Percentiles rank a stretch among this genome's conserved stretches.
Evolutionary conservation across 768 basidiomycete genomes (phyloP).

Genomic region (Suillus bovinus): DNA sequence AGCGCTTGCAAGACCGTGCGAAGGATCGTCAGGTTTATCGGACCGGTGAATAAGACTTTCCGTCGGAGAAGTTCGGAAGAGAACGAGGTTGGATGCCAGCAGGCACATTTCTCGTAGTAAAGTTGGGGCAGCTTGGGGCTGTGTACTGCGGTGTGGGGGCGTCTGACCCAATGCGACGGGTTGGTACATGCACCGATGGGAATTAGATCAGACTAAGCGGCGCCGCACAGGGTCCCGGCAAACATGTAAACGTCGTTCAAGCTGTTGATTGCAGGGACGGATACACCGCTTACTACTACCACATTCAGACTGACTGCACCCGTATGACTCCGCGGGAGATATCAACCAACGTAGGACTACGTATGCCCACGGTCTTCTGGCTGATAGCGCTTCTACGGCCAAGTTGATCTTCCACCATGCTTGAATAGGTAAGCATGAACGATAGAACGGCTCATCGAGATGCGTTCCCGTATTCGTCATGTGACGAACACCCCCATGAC

Average conservation of each 20-base stretch:
- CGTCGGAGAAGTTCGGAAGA: neutral
- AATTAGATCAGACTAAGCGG: neutral
- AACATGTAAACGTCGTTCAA: constrained; percentile 9
- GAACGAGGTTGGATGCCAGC: neutral
- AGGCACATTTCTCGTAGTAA: neutral
- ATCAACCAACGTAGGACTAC: neutral
- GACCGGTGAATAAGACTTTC: constrained; percentile 7
- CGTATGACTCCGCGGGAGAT: constrained; percentile 14
- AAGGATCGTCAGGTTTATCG: constrained; percentile 14
- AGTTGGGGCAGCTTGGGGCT: constrained; percentile 1
- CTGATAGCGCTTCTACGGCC: neutral
- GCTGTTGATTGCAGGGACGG: constrained; percentile 11
- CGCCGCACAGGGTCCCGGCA: constrained; percentile 9
- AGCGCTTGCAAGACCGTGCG: too few species aligned
- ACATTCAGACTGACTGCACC: constrained; percentile 8
- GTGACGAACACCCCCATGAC: neutral
- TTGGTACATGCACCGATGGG: neutral
- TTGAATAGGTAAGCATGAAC: neutral
- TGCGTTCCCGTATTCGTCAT: neutral
- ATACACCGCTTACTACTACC: constrained; percentile 9
- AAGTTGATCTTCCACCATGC: neutral
- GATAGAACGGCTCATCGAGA: constrained; percentile 3
- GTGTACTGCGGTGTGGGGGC: constrained; percentile 5
- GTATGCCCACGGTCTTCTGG: constrained; percentile 8
- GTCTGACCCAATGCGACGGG: neutral